A percentile compares a stretch with the other conserved stretches of the same genome.
Conservation (phyloP, 768 basidiomycete species). For the Trametes gibbosa region DNA sequence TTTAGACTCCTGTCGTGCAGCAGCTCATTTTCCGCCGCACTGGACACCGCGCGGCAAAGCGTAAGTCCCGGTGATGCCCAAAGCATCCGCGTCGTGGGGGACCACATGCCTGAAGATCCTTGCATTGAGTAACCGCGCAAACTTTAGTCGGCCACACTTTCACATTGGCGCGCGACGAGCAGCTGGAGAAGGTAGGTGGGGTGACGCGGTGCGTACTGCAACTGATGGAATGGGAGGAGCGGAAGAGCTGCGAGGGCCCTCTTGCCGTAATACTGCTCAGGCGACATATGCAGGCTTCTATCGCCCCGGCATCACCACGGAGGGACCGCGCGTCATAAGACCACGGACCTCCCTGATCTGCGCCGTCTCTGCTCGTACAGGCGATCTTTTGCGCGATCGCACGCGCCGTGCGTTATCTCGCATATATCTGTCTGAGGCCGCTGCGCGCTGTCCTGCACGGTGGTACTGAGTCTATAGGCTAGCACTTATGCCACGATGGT, state of each 20-base stretch:
- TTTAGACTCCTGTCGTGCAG: neutral
- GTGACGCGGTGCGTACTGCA: slow-evolving; percentile 5
- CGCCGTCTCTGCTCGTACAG: neutral
- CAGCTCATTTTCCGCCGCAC: neutral
- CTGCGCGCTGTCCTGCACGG: slow-evolving; percentile 2
- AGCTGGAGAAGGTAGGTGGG: slow-evolving; percentile 6
- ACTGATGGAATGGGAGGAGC: slow-evolving; percentile 15
- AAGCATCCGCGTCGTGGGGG: neutral
- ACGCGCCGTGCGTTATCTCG: slow-evolving; percentile 11
- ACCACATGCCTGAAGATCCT: slow-evolving; percentile 17
- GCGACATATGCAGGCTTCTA: slow-evolving; percentile 13
- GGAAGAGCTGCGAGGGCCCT: slow-evolving; percentile 2
- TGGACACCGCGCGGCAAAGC: slow-evolving; percentile 6
- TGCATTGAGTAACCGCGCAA: slow-evolving; percentile 1
- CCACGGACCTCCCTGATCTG: slow-evolving; percentile 10
- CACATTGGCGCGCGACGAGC: slow-evolving; percentile 16
- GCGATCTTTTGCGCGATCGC: neutral
- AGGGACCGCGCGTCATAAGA: slow-evolving; percentile 13
- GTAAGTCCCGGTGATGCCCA: slow-evolving; percentile 2
- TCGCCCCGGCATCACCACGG: slow-evolving; percentile 17
- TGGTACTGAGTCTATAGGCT: slow-evolving; percentile 15
- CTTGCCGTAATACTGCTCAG: slow-evolving; percentile 10
- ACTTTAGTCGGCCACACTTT: slow-evolving; percentile 12
- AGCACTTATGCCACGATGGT: neutral
- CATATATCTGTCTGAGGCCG: neutral